Evolutionary conservation across 495 filamentous ascomycete species (phyloP), one percentile per base, ranked within the genome.

Genomic region (Acidiella bohemica): DNA sequence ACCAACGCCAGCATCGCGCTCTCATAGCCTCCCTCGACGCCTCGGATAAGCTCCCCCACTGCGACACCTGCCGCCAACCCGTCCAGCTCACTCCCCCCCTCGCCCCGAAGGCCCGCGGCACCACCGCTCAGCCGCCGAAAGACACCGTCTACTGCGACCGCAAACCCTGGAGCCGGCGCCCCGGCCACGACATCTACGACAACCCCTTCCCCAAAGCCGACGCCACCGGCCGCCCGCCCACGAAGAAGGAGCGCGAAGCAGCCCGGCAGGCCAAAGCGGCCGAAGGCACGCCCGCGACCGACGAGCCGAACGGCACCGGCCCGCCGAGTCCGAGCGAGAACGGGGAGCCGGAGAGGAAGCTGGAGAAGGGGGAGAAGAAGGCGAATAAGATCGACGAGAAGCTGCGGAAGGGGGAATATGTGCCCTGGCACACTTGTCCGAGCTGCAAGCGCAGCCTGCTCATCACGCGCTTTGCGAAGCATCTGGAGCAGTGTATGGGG

Each of bases 141-240:
- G 49, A 52, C 12, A 53, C 42, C 11, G 45, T 51, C 23, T 92
- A 87, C 60, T 92, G 84, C 66, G 76, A 76, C 51, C 77, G 73
- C 42, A 75, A 76, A 36, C 82, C 84, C 9, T 76, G 77, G 59
- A 75, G 81, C 51, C 71, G 72, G 39, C 72, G 76, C 52, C 72
- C 76, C 2, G 80, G 80, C 37, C 77, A 76, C 59, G 84, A 92
- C 54, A 80, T 88, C 29, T 84, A 90, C 55, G 83, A 81, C 36
- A 84, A 85, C 53, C 76, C 76, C 8, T 90, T 76, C 54, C 67
- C 70, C 0, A 65, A 62, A n/a, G 64, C 64, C 54, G 70, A 70
- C 54, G 54, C 65, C n/a, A 71, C 72, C 5, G 62, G 63, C 54
- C 69, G 67, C 52, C 54, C 65, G n/a, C 71, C 71, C 41, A 67